phyloP scores from a whole-genome alignment of 176 grass and related monocot genomes.

The Coix lacrymajobi region DNA sequence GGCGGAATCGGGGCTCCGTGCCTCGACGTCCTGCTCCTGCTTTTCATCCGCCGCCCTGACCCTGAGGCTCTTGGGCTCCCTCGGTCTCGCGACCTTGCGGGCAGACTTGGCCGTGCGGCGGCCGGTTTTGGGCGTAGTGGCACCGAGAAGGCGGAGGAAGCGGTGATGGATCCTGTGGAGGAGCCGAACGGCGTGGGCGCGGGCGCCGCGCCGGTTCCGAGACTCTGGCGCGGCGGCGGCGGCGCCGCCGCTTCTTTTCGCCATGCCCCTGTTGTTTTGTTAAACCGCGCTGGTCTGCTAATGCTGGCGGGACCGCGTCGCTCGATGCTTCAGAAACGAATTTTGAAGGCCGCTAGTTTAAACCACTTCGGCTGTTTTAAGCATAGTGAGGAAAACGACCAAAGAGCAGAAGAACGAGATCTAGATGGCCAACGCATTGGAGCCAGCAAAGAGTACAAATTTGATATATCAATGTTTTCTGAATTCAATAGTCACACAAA shows the following conservation, averaged over 20 bases:
- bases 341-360: neutral
- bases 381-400: no score
- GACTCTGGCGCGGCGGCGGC: neutral
- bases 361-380: neutral
- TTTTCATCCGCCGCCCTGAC: neutral
- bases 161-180: neutral
- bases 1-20: neutral
- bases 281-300: neutral
- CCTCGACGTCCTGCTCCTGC: neutral
- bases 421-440: neutral
- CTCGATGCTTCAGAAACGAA: no score
- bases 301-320: neutral
- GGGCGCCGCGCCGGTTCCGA: neutral
- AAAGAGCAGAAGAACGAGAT: no score
- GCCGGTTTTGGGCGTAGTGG: neutral
- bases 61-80: neutral
- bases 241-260: neutral
- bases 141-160: conserved; percentile 21
- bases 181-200: neutral
- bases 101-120: neutral
- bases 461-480: neutral
- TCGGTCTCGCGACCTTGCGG: neutral
- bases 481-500: no score
- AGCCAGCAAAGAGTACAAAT: neutral
- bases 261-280: neutral